Base-by-base conservation (phyloP, 2,329 filamentous ascomycete genomes). In the Aschersonia sp. region DNA sequence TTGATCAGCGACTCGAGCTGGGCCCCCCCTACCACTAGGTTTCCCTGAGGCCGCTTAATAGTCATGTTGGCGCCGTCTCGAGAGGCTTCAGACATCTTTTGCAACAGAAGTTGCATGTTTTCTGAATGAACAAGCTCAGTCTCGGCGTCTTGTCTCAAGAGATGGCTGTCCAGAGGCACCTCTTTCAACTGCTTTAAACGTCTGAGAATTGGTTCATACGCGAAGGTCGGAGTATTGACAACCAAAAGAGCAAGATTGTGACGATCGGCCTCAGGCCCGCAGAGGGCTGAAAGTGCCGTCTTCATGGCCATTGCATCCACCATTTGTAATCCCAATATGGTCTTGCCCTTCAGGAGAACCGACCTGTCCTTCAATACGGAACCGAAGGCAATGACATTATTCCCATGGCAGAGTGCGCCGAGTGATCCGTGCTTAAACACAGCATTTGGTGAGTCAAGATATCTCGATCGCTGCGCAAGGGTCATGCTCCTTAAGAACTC, bases 151-250 rank as follows among this genome's bases (percentile, higher is more conserved):
- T 38, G 35, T 2, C 9, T 62, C 51, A 4, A 85, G 60, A 0
- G 85, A 55, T 32, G 75, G 65, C 2, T 74, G 3, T 73, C 65
- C 0, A 88, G 63, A 0, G 81, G 74, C 0, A 85, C 47, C 2
- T 78, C 70, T 0, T 58, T 63, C 30, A 78, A 76, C 0, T 66
- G 61, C 56, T 84, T 73, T 1, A 88, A 63, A 1, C 75, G 70
- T 45, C 72, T 61, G 4, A 88, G 58, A 1, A 88, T 70, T 0
- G 84, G 84, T 47, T 85, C 78, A 48, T 80, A 85, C 0, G 82
- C 78, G 56, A 86, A 88, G 0, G 82, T 70, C 0, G 82, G 69
- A 0, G 82, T 82, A 42, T 84, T 74, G 0, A 86, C 74, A 2
- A 80, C 61, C 0, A 81, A 58, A 43, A 86, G 80, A 2, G 57